phyloP scores from a whole-genome alignment of 805 yeast genomes.

The Torulaspora indica region DNA sequence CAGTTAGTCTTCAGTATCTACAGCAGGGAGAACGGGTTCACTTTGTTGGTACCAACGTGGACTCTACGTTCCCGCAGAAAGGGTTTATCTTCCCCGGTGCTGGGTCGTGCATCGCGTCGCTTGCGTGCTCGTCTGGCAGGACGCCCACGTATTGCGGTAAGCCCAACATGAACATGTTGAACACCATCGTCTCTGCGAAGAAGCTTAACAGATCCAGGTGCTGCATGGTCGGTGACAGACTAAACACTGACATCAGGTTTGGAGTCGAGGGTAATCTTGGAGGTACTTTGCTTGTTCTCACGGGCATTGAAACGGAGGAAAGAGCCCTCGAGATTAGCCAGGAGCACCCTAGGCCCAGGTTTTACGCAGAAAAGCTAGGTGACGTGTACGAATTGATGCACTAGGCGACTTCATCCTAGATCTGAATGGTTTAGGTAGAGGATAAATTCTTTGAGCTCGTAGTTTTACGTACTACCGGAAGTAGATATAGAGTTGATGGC shows the following conservation, averaged over 20 bases:
- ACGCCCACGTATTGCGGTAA: slow-evolving; percentile 89
- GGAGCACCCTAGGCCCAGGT: slow-evolving; percentile 51
- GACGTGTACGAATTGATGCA: slow-evolving; percentile 52
- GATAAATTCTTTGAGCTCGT: too few species aligned
- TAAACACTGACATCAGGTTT: slow-evolving; percentile 91
- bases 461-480: too few species aligned
- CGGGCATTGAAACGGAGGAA: slow-evolving; percentile 83
- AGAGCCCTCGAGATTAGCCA: slow-evolving; percentile 41
- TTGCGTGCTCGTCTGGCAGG: slow-evolving; percentile 71
- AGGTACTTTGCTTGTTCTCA: slow-evolving; percentile 79
- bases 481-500: too few species aligned
- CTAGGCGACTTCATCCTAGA: background rate
- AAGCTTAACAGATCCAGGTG: slow-evolving; percentile 54
- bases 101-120: slow-evolving; percentile 79
- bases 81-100: slow-evolving; percentile 91
- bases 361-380: slow-evolving; percentile 68
- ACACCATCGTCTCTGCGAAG: slow-evolving; percentile 68
- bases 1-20: slow-evolving; percentile 77
- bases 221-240: slow-evolving; percentile 91
- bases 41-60: slow-evolving; percentile 90
- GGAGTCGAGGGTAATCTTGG: slow-evolving; percentile 79
- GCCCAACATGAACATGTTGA: slow-evolving; percentile 86
- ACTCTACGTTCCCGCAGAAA: slow-evolving; percentile 88
- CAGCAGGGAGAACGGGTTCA: slow-evolving; percentile 49
- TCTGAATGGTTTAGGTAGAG: background rate